Conservation (phyloP, 176 grass and related monocot species). For the Dendrocalamus sinicus region DNA sequence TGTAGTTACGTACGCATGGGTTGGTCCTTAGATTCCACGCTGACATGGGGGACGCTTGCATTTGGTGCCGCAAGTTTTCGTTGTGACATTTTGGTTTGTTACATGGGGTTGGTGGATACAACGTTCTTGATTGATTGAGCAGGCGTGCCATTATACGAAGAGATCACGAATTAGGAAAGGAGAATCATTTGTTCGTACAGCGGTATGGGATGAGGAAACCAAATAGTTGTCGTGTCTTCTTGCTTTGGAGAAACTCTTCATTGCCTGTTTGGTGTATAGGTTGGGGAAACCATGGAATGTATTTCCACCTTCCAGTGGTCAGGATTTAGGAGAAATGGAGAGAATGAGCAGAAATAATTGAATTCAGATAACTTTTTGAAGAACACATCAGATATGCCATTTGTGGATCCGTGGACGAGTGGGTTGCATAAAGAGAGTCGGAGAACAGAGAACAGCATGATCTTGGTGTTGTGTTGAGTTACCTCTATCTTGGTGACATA, state of each 20-base stretch:
- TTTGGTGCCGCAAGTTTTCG: slow-evolving; percentile 15
- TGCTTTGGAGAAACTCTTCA: background rate
- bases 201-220: background rate
- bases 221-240: background rate
- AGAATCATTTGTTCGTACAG: background rate
- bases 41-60: background rate
- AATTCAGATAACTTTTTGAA: background rate
- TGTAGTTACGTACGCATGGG: background rate
- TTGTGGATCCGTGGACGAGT: background rate
- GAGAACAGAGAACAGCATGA: background rate
- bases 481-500: background rate
- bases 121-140: slow-evolving; percentile 2
- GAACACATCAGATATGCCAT: background rate
- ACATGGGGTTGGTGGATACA: slow-evolving; percentile 12
- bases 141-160: background rate
- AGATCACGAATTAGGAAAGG: background rate
- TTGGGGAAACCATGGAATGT: background rate
- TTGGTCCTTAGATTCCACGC: slow-evolving; percentile 3
- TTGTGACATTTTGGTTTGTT: slow-evolving; percentile 23
- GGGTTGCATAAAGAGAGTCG: background rate
- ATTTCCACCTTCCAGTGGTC: background rate
- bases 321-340: background rate
- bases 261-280: background rate
- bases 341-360: background rate
- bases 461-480: background rate